Conservation (phyloP, 1,284 basidiomycete species). For the Agaricales sp. region DNA sequence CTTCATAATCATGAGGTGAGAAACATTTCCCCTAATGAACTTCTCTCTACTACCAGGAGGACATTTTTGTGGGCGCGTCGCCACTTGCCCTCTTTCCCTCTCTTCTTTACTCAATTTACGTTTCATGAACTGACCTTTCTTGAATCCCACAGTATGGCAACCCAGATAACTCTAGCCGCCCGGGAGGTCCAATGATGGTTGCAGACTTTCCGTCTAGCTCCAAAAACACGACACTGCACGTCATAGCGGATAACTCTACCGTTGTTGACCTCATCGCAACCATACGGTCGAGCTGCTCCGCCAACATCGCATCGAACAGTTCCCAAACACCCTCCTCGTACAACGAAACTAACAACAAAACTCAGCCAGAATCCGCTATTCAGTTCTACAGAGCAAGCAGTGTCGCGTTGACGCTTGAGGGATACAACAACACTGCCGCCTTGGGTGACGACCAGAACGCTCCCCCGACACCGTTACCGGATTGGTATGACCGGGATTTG, state of each 20-base stretch:
- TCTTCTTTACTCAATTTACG: not conserved
- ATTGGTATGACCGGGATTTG: constrained; percentile 22
- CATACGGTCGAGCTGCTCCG: constrained; percentile 35
- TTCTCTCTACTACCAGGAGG: constrained; percentile 13
- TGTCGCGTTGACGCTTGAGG: constrained; percentile 28
- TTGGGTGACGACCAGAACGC: constrained; percentile 17
- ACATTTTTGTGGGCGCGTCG: constrained; percentile 10
- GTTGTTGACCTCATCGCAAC: constrained; percentile 36
- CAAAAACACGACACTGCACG: constrained; percentile 37
- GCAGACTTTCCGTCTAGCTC: constrained; percentile 39
- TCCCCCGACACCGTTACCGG: constrained; percentile 26
- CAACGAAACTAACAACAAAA: constrained; percentile 8
- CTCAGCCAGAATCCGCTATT: constrained; percentile 26
- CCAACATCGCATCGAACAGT: constrained; percentile 12
- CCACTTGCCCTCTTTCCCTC: not conserved
- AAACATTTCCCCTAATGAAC: not conserved
- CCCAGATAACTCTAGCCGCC: constrained; percentile 39
- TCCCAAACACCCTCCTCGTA: not conserved
- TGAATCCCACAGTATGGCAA: constrained; percentile 45
- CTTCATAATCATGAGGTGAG: constrained; percentile 32
- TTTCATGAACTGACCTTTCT: not conserved
- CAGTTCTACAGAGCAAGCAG: constrained; percentile 32
- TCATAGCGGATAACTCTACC: constrained; percentile 51
- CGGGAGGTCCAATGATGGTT: constrained; percentile 44
- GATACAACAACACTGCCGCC: constrained; percentile 33